A percentile compares a stretch with the other conserved stretches of the same genome.
phyloP scores from a whole-genome alignment of 768 basidiomycete species.

The Boletus insuetus region DNA sequence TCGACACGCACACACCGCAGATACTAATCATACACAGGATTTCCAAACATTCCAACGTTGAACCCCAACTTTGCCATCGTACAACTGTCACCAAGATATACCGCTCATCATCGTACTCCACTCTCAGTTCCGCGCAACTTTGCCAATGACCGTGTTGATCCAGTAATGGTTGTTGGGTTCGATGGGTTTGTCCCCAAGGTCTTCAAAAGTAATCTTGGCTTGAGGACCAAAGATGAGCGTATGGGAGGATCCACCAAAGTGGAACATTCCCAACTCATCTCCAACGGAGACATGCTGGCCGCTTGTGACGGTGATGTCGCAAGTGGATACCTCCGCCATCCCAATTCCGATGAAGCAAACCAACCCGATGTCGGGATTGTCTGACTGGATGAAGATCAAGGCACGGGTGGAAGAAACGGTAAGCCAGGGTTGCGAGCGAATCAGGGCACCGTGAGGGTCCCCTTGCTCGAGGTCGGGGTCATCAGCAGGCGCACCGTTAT shows the following conservation, averaged over 20 bases:
- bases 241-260: constrained; percentile 58
- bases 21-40: background rate
- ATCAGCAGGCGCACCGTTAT: background rate
- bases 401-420: constrained; percentile 46
- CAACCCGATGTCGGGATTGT: constrained; percentile 47
- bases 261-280: constrained; percentile 48
- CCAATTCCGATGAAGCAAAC: constrained; percentile 56
- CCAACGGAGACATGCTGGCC: background rate
- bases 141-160: background rate
- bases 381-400: constrained; percentile 53
- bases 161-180: too few species aligned
- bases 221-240: constrained; percentile 27
- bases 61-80: background rate
- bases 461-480: background rate
- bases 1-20: background rate
- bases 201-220: background rate
- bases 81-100: background rate
- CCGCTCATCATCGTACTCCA: too few species aligned
- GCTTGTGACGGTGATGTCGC: background rate
- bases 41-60: background rate
- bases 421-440: constrained; percentile 40
- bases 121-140: background rate
- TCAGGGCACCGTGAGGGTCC: constrained; percentile 16
- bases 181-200: background rate
- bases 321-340: constrained; percentile 55